Evolutionary conservation across 495 filamentous ascomycete species (phyloP).

Genomic region (Coniosporium apollinis): DNA sequence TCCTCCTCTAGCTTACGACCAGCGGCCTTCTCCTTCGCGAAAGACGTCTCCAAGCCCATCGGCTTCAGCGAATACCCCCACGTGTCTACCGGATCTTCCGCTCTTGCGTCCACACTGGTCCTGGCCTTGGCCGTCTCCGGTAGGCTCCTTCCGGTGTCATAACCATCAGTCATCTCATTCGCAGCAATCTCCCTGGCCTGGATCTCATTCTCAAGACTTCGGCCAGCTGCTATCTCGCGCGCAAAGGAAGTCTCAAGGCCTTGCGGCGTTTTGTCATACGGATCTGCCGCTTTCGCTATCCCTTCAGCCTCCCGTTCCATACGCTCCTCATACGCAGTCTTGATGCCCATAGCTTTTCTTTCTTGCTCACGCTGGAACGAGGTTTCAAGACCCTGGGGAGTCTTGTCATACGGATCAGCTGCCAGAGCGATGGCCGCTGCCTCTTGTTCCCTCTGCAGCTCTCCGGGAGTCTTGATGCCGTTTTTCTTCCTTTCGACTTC

Average conservation of each 20-base stretch:
- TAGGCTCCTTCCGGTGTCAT: too few relatives aligned
- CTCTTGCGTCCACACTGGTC: too few relatives aligned
- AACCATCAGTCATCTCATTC: too few relatives aligned
- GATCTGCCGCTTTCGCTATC: neutral
- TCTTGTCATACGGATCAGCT: neutral
- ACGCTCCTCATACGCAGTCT: neutral
- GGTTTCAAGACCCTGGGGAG: neutral
- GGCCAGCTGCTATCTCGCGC: neutral
- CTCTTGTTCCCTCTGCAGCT: neutral
- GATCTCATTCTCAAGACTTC: conserved; percentile 8
- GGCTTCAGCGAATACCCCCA: neutral
- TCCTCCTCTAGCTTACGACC: conserved; percentile 7
- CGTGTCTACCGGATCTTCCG: too few relatives aligned
- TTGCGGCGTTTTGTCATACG: neutral
- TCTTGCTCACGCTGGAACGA: neutral
- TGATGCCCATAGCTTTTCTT: neutral
- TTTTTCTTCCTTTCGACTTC: neutral
- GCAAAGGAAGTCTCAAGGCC: neutral
- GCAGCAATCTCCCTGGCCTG: conserved; percentile 8
- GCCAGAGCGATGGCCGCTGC: neutral
- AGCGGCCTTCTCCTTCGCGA: neutral
- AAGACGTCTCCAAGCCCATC: neutral
- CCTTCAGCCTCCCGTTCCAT: neutral
- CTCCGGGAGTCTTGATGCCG: neutral
- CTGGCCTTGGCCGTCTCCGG: too few relatives aligned